Conservation (phyloP, 2,329 filamentous ascomycete species). For the Pestalotiopsis sp. region DNA sequence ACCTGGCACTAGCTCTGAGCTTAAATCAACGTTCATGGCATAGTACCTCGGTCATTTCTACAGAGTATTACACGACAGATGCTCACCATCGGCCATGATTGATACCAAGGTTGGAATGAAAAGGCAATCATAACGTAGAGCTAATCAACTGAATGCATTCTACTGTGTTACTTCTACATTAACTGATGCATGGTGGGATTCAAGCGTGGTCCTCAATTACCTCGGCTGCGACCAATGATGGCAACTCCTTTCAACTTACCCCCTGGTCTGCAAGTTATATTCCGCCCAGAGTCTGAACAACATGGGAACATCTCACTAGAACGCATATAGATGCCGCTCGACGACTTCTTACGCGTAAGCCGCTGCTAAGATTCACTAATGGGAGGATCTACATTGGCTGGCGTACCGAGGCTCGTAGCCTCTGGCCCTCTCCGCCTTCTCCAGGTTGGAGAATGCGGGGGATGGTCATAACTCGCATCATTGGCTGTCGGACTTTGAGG, state of each 20-base stretch:
- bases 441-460: conserved; percentile 10
- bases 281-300: background rate
- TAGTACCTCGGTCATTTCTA: background rate
- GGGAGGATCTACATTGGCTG: background rate
- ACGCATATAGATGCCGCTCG: background rate
- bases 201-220: background rate
- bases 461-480: background rate
- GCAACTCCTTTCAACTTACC: background rate
- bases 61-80: background rate
- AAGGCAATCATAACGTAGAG: background rate
- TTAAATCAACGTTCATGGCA: background rate
- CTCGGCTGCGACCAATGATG: background rate
- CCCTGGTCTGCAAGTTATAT: background rate
- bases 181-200: background rate
- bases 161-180: background rate
- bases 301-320: background rate
- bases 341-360: background rate
- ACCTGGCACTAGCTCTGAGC: background rate
- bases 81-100: background rate
- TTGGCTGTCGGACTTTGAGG: background rate
- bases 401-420: conserved; percentile 1
- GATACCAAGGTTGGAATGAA: background rate
- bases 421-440: background rate
- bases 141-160: background rate
- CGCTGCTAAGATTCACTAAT: background rate